phyloP scores from a whole-genome alignment of 345 rosid species.

The Linum tenue region DNA sequence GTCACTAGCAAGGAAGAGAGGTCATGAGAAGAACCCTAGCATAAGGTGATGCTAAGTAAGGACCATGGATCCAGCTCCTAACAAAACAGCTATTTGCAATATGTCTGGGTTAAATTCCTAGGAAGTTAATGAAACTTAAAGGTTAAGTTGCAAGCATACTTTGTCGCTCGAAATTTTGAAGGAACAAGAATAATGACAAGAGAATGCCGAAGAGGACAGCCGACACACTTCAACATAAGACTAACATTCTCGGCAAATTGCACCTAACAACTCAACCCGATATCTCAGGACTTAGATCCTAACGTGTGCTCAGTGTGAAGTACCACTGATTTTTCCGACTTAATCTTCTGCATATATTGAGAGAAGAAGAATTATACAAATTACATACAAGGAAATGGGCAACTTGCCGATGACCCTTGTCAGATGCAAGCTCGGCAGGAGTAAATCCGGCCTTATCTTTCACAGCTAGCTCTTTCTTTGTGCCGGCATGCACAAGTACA shows the following conservation, averaged over 20 bases:
- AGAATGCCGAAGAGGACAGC: neutral
- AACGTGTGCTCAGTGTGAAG: constrained; percentile 5
- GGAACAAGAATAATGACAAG: neutral
- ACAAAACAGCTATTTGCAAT: neutral
- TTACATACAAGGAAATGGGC: constrained; percentile 85
- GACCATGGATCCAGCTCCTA: neutral
- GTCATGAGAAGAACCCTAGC: neutral
- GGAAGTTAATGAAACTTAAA: too few species aligned
- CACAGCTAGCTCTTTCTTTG: constrained; percentile 60
- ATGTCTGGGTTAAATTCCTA: neutral
- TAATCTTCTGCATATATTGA: neutral
- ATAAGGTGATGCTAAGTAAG: neutral
- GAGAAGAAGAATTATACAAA: constrained; percentile 22
- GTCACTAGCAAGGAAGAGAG: neutral
- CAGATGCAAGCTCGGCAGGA: constrained; percentile 77
- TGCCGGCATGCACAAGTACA: constrained; percentile 82
- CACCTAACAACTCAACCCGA: neutral
- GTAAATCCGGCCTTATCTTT: constrained; percentile 81
- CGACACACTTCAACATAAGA: neutral
- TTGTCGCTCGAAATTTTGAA: neutral
- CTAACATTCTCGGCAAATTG: neutral
- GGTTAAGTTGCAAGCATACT: neutral
- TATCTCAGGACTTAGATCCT: constrained; percentile 5
- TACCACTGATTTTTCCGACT: neutral
- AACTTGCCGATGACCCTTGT: constrained; percentile 88